A percentile compares a stretch with the other conserved stretches of the same genome.
phyloP scores from a whole-genome alignment of 208 protist genomes.

The Leptomonas seymouri region DNA sequence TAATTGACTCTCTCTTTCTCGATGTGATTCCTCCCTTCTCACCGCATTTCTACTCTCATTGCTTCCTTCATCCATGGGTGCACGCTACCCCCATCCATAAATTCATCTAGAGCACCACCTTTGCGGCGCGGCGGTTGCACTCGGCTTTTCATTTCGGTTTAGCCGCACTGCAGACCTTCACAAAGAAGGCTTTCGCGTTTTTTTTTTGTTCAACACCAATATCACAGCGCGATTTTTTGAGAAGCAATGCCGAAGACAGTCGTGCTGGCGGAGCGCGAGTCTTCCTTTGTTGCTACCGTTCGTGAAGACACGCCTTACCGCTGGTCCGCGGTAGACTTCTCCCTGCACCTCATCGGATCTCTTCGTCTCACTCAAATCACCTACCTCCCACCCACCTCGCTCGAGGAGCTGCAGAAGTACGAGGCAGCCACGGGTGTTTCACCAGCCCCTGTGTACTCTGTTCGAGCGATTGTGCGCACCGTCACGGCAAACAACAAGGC shows the following conservation, averaged over 20 bases:
- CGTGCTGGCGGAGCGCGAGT: slow-evolving; percentile 33
- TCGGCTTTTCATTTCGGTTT: too few species aligned
- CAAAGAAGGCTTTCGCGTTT: background rate
- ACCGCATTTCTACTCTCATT: too few species aligned
- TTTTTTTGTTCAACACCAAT: slow-evolving; percentile 14
- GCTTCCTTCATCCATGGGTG: too few species aligned
- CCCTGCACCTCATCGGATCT: slow-evolving; percentile 59
- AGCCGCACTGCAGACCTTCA: too few species aligned
- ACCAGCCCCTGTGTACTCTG: slow-evolving; percentile 25
- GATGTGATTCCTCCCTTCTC: too few species aligned
- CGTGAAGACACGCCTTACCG: slow-evolving; percentile 60
- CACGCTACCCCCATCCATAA: too few species aligned
- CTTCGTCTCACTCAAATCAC: slow-evolving; percentile 76
- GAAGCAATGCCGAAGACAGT: slow-evolving; percentile 5
- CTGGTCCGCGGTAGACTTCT: slow-evolving; percentile 48
- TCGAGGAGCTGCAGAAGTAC: slow-evolving; percentile 44
- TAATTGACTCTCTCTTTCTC: too few species aligned
- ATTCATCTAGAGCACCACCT: too few species aligned
- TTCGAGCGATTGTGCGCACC: slow-evolving; percentile 53
- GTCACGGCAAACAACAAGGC: slow-evolving; percentile 44
- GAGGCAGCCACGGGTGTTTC: slow-evolving; percentile 9
- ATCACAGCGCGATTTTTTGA: too few species aligned
- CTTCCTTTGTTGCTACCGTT: slow-evolving; percentile 66
- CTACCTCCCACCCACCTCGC: slow-evolving; percentile 66
- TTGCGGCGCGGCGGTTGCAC: too few species aligned